Percentiles rank a stretch among this genome's conserved stretches.
phyloP scores from a whole-genome alignment of 352 stramenopile genomes.

The Phytophthora hybrid region DNA sequence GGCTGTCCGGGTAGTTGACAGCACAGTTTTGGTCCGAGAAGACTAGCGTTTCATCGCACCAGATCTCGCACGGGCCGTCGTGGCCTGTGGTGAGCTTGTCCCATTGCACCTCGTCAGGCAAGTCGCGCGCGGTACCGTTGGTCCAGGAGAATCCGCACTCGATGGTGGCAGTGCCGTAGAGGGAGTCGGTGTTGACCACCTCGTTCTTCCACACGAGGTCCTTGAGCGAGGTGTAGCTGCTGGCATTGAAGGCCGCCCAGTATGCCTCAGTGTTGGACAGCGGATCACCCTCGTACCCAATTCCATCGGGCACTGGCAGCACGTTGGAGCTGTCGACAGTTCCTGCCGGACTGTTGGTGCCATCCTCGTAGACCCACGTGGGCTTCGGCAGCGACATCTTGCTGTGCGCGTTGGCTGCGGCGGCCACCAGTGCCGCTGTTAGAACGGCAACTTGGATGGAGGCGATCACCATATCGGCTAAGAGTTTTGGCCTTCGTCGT shows the following conservation, averaged over 20 bases:
- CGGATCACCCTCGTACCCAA: constrained; percentile 41
- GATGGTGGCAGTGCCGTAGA: constrained; percentile 38
- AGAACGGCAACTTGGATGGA: constrained; percentile 10
- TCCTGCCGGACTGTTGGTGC: constrained; percentile 37
- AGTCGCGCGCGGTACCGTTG: constrained; percentile 39
- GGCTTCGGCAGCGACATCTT: constrained; percentile 46
- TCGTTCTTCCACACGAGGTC: constrained; percentile 47
- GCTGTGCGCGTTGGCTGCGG: constrained; percentile 33
- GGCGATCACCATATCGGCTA: constrained; percentile 16
- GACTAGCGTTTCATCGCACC: constrained; percentile 53
- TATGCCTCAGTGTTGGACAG: constrained; percentile 44
- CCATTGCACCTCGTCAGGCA: constrained; percentile 52
- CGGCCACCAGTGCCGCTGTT: constrained; percentile 21
- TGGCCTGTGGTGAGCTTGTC: constrained; percentile 46
- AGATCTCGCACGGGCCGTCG: constrained; percentile 60
- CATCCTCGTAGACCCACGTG: constrained; percentile 41
- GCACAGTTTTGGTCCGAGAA: constrained; percentile 58
- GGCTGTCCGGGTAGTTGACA: constrained; percentile 38
- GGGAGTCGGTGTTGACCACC: constrained; percentile 43
- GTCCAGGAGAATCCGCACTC: constrained; percentile 55
- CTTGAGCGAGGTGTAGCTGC: constrained; percentile 58
- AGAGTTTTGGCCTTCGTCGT: constrained; percentile 11
- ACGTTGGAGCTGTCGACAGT: constrained; percentile 39
- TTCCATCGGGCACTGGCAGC: constrained; percentile 32
- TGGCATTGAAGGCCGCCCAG: constrained; percentile 47